These are phyloP conservation scores for Nicotiana otophora DNA, from an alignment of 257 asterid species.

Conservation along the genomic window DNA sequence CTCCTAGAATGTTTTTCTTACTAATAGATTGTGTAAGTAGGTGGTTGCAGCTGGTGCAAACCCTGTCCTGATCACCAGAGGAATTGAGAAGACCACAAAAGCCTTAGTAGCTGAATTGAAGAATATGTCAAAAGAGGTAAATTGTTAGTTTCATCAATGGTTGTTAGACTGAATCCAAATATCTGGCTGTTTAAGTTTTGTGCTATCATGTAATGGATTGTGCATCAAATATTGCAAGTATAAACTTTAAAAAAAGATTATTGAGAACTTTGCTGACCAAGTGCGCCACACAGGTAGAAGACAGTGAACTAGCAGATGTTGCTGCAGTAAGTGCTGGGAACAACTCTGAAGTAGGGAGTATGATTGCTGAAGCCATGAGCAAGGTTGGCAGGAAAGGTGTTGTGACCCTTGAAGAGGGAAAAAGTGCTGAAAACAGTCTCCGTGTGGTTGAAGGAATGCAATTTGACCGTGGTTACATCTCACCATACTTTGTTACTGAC, in stretches of 20 bases:
- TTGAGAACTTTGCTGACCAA: background rate
- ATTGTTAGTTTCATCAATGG: background rate
- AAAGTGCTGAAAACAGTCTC: conserved; percentile 82
- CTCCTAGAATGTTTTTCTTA: background rate
- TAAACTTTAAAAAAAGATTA: background rate
- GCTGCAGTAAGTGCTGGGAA: conserved; percentile 99
- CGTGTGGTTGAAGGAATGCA: conserved; percentile 98
- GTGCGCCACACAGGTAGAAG: conserved; percentile 59
- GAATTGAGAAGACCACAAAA: conserved; percentile 88
- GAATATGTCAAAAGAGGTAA: conserved; percentile 83
- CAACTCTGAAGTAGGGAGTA: conserved; percentile 81
- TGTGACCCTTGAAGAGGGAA: conserved; percentile 96
- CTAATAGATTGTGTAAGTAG: conserved; percentile 25
- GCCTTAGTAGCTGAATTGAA: conserved; percentile 92
- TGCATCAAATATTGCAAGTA: background rate
- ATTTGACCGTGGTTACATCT: conserved; percentile 90
- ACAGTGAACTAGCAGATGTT: conserved; percentile 92
- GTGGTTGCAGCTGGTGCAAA: conserved; percentile 99
- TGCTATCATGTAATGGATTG: background rate
- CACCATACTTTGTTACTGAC: conserved; percentile 91
- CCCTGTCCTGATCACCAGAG: conserved; percentile 90
- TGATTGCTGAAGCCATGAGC: conserved; percentile 97
- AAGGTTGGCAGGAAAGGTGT: conserved; percentile 97
- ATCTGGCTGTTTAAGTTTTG: background rate
- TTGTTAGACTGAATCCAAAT: background rate